Base-by-base conservation (phyloP, 1,284 basidiomycete species). In the Mycena sp. region DNA sequence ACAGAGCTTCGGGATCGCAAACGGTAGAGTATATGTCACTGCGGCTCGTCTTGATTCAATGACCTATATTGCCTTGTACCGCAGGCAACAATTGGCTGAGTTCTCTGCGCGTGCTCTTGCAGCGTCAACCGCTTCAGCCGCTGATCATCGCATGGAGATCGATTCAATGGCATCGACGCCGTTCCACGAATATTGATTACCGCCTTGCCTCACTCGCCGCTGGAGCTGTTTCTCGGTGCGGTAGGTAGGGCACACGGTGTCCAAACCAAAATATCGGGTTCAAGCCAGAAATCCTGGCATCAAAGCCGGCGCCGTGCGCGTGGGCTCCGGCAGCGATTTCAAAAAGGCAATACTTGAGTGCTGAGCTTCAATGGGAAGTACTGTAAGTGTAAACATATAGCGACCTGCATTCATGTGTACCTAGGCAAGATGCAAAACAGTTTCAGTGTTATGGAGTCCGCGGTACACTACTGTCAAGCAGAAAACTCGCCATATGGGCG, bases 151-250 rank as follows among this genome's bases (percentile, higher is more conserved):
- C 60, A 83, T 85, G 78, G 85, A 86, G 63, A 64, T 86, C 21
- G 85, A 87, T 67, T 87, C 85, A 16, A 84, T 80, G 26, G 85
- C 85, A 40, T 87, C 85, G 0, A 87, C 85, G 23, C 79, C 79
- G 11, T 70, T 74, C 49, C 62, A 63, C 7, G 62, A 59, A 19
- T 29, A 11, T 52, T 58, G 55, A 64, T n/a, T n/a, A n/a, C n/a
- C n/a, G n/a, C n/a, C n/a, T n/a, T n/a, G n/a, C n/a, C n/a, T n/a
- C n/a, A n/a, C n/a, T n/a, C n/a, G n/a, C n/a, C n/a, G n/a, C n/a
- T n/a, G n/a, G n/a, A n/a, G n/a, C n/a, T n/a, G n/a, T n/a, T n/a
- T n/a, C n/a, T n/a, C n/a, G n/a, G n/a, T n/a, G n/a, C n/a, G n/a
- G n/a, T n/a, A n/a, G n/a, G n/a, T n/a, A n/a, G n/a, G n/a, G n/a